These are phyloP conservation scores for Solanum sparsipilum DNA, from an alignment of 257 asterid species.

Conservation along the genomic window DNA sequence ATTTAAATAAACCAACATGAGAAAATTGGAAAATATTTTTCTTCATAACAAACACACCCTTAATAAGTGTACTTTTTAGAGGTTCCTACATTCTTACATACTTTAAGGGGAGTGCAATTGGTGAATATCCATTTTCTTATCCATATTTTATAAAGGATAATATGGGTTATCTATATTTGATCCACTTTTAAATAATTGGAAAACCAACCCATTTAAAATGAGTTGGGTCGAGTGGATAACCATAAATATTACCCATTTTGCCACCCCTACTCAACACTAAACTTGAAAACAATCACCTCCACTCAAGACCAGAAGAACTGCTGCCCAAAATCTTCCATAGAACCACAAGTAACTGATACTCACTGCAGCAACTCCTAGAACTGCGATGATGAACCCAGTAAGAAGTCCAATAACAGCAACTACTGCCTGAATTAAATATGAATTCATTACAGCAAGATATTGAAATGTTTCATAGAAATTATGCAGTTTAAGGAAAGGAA, in stretches of 20 bases:
- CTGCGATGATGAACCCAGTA: constrained; percentile 50
- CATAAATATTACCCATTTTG: not conserved
- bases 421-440: constrained; percentile 36
- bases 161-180: not conserved
- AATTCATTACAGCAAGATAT: not conserved
- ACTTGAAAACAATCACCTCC: constrained; percentile 52
- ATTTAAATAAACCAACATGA: not conserved
- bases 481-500: not conserved
- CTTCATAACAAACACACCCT: not conserved
- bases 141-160: not conserved
- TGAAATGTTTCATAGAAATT: not conserved
- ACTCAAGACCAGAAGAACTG: constrained; percentile 37
- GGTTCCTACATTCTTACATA: not conserved
- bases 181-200: not conserved
- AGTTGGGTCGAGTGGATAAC: not conserved
- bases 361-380: constrained; percentile 33
- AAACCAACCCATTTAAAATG: not conserved
- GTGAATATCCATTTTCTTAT: not conserved
- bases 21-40: not conserved
- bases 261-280: not conserved
- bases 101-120: not conserved
- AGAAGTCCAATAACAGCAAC: constrained; percentile 50
- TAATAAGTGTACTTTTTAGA: not conserved
- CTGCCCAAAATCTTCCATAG: constrained; percentile 90
- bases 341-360: constrained; percentile 54